Evolutionary conservation across 495 filamentous ascomycete genomes (phyloP), one percentile per base, ranked within the genome.

Genomic region (Choiromyces venosus): DNA sequence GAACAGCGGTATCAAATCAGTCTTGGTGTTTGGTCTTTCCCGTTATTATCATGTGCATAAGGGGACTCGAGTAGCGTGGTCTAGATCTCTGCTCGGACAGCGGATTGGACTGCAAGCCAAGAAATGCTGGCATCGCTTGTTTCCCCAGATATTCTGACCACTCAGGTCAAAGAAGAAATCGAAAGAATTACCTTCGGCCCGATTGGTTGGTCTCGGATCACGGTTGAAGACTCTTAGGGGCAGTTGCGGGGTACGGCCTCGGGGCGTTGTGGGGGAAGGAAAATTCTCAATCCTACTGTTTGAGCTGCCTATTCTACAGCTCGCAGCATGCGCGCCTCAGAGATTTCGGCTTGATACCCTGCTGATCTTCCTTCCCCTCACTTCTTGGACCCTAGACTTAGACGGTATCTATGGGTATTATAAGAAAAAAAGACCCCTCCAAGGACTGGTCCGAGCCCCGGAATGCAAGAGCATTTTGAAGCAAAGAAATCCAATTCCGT

Each of bases 91-190:
- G 52, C 52, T 33, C 6, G 52, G 16, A 61, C 52, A 61, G 25
- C 25, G 52, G 25, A 61, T 61, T 61, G 52, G 52, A 29, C 52
- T 61, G 52, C 52, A 61, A 61, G 52, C 52, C 52, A 61, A 61
- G 52, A 61, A 61, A 61, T 33, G 52, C 16, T 33, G 52, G 52
- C 52, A 61, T 61, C 52, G 5, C 52, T 29, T 56, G 52, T 33
- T 61, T 61, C 52, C 52, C 52, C 52, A 18, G 52, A 33, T 14
- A 16, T 61, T 16, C 2, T 33, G 25, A 33, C 52, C 25, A 61
- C 25, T 61, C 12, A 61, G 10, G 12, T 33, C 52, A 25, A 61
- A 29, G 52, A 25, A 16, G 52, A 33, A 33, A 29, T 61, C 12
- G 52, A 33, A 29, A 6, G 52, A 33, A 61, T 61, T 61, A 16